These are phyloP conservation scores for Vitellaria paradoxa DNA, from an alignment of 179 eudicot species.

Conservation along the genomic window DNA sequence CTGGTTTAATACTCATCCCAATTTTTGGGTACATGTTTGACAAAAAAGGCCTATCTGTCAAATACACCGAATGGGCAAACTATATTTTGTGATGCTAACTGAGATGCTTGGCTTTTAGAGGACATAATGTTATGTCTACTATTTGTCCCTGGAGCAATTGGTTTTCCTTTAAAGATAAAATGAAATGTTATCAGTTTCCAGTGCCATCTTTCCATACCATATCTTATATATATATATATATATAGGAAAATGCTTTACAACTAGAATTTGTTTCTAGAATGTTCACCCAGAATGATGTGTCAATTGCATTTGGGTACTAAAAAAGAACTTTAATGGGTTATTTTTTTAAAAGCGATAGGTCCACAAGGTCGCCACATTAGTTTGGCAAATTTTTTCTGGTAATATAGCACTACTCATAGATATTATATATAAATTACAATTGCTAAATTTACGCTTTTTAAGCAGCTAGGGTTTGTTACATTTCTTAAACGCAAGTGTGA, in stretches of 20 bases:
- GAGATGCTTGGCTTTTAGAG: neutral
- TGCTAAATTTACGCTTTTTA: neutral
- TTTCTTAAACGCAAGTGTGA: neutral
- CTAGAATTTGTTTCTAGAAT: no score
- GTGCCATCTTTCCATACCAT: neutral
- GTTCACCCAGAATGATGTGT: no score
- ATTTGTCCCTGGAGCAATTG: constrained; percentile 1
- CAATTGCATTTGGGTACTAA: no score
- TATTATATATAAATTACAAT: no score
- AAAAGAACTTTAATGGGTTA: no score
- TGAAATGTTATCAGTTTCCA: neutral
- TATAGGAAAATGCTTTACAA: no score
- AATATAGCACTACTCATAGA: no score
- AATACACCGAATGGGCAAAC: neutral
- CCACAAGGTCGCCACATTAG: no score
- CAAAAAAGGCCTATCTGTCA: constrained; percentile 1
- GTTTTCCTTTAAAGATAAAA: neutral
- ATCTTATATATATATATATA: neutral
- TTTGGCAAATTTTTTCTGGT: no score
- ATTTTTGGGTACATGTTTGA: neutral
- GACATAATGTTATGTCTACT: neutral
- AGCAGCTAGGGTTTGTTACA: neutral
- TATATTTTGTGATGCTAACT: constrained; percentile 5
- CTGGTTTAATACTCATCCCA: neutral
- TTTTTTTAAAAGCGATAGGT: no score